Evolutionary conservation across 805 yeast species (phyloP), one percentile per base, ranked within the genome.

Genomic region (Kockiozyma suomiensis): DNA sequence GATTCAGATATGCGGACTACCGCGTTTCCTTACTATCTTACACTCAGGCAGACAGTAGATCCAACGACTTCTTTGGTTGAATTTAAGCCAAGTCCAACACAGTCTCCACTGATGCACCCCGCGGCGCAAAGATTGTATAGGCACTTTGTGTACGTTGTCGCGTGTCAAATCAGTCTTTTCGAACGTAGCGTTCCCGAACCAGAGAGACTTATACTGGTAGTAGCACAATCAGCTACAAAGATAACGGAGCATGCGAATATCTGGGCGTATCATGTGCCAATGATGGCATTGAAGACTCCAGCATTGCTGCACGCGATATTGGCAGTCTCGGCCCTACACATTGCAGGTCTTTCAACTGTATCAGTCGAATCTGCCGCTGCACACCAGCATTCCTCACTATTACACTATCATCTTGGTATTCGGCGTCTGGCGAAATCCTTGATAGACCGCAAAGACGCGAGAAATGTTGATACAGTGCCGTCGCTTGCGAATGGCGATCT

Each of bases 221-320:
- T 54, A 7, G 49, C 56, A 5, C 53, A 33, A 17, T 8, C 7
- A 12, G 10, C 49, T 25, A 33, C 45, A n/a, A 40, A 35, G 13
- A 54, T 26, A 8, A 38, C 28, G 48, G 23, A 40, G 19, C 53
- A 55, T n/a, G 51, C 50, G 10, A 59, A 59, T 23, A 35, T 59
- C 30, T 59, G 64, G 64, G 47, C 60, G 4, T 59, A 59, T 38
- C 56, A 55, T 26, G 41, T 59, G 8, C 64, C 64, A 25, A 55
- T 59, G 56, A 51, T 59, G 60, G 52, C 64, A 13, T 53, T 59
- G 28, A 25, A 33, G 3, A 51, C 54, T 12, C 53, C 59, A 8
- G 54, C 64, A 1, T 45, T 59, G 17, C 51, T 59, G 46, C 60
- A 59, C 28, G 56, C 64, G 21, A 46, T 59, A 10, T 45, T 59